A percentile compares a stretch with the other conserved stretches of the same genome.
Conservation (phyloP, 139 green algal species). For the Chlamydomonas urium region DNA sequence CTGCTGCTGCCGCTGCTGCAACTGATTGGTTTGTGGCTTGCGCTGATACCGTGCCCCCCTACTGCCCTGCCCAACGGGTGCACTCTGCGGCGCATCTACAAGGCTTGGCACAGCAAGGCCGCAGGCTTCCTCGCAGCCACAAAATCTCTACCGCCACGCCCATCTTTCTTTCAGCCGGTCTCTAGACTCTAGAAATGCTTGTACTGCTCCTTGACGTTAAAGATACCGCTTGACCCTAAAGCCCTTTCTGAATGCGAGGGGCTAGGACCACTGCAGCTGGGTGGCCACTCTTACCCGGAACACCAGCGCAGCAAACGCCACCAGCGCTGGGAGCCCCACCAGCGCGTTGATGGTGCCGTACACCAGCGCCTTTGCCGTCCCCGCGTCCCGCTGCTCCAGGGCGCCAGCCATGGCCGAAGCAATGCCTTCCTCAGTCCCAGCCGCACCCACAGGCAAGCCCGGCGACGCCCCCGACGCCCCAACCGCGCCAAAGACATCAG, state of each 20-base stretch:
- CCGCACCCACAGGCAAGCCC: no score
- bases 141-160: no score
- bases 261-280: background rate
- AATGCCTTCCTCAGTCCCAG: no score
- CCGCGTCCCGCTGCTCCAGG: slow-evolving; percentile 8
- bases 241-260: background rate
- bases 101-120: no score
- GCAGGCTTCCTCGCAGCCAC: no score
- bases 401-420: no score
- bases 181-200: background rate
- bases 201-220: background rate
- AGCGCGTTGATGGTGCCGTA: slow-evolving; percentile 30
- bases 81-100: no score
- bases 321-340: background rate
- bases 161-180: no score
- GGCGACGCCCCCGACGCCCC: no score
- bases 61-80: no score
- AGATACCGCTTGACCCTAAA: background rate
- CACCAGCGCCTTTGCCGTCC: slow-evolving; percentile 23
- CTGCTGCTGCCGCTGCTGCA: background rate
- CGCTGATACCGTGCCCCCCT: no score
- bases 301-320: slow-evolving; percentile 5
- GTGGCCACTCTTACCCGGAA: background rate
- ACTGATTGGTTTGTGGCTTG: background rate
- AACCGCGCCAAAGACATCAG: no score